A percentile compares a stretch with the other conserved stretches of the same genome.
These are phyloP conservation scores for Aegle marmelos DNA, from an alignment of 345 rosid genomes.

Conservation along the genomic window DNA sequence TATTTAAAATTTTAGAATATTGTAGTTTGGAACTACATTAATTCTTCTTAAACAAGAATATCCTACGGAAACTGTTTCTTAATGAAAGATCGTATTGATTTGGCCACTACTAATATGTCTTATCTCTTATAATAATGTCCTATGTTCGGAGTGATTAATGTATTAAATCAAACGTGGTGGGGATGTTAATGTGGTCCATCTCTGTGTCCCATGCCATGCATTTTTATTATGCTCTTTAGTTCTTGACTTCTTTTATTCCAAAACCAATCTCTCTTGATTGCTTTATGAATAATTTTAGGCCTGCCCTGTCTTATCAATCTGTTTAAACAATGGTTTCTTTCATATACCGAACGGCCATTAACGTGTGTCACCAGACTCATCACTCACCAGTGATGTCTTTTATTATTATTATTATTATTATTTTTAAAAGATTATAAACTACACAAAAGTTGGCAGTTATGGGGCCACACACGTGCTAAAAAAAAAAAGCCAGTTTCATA, in stretches of 20 bases:
- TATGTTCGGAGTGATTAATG: background rate
- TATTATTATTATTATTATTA: too few relatives aligned
- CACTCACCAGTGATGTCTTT: background rate
- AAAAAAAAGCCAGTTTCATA: background rate
- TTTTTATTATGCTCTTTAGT: too few relatives aligned
- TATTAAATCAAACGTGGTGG: too few relatives aligned
- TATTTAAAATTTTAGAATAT: background rate
- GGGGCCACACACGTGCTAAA: background rate
- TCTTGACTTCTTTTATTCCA: background rate
- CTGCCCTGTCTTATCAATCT: background rate
- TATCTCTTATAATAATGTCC: background rate
- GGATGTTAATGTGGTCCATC: background rate
- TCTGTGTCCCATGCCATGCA: background rate
- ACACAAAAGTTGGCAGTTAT: background rate
- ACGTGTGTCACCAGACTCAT: background rate
- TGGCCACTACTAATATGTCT: too few relatives aligned
- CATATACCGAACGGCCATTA: background rate
- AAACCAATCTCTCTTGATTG: background rate
- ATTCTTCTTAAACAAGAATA: background rate
- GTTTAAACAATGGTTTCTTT: background rate
- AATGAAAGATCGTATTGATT: background rate
- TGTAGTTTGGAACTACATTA: background rate
- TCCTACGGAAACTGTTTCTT: background rate
- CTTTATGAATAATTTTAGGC: background rate
- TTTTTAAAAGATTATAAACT: background rate